These are phyloP conservation scores for Gloeopeniophorella convolvens DNA, from an alignment of 768 basidiomycete genomes.

Conservation along the genomic window DNA sequence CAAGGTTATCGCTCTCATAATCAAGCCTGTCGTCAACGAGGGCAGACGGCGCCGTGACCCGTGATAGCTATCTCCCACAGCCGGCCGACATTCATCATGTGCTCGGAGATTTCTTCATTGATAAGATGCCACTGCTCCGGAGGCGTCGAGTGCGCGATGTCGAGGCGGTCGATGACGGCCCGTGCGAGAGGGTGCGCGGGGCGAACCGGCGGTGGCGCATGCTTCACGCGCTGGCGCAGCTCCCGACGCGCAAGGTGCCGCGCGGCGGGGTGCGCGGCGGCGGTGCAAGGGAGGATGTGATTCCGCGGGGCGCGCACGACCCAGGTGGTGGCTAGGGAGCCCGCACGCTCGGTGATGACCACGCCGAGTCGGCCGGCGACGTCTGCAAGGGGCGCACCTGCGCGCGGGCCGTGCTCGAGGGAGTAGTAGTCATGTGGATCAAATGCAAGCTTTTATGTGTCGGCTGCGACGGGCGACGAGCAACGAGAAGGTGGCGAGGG, in stretches of 20 bases:
- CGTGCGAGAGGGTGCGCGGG: conserved; percentile 35
- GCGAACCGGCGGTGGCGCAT: conserved; percentile 58
- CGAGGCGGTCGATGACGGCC: conserved; percentile 51
- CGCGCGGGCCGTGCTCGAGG: conserved; percentile 53
- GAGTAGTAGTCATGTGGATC: conserved; percentile 78
- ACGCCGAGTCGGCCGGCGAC: conserved; percentile 58
- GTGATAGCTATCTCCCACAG: conserved; percentile 90
- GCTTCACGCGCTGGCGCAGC: conserved; percentile 63
- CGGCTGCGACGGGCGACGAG: conserved; percentile 26
- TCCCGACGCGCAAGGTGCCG: conserved; percentile 54
- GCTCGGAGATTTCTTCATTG: conserved; percentile 74
- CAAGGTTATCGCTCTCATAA: conserved; percentile 79
- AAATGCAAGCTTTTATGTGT: conserved; percentile 43
- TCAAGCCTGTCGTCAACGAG: conserved; percentile 96
- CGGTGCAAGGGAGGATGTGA: conserved; percentile 26
- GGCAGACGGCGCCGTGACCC: conserved; percentile 77
- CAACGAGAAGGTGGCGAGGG: conserved; percentile 28
- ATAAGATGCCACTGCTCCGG: conserved; percentile 89
- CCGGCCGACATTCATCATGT: conserved; percentile 88
- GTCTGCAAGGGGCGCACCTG: conserved; percentile 50
- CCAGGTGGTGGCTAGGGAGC: conserved; percentile 79
- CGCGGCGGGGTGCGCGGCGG: conserved; percentile 36
- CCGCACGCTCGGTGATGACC: conserved; percentile 82
- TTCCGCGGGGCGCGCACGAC: conserved; percentile 58
- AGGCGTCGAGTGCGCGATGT: conserved; percentile 79